Evolutionary conservation across 805 yeast species (phyloP), one percentile per base, ranked within the genome.

Genomic region (Metschnikowia borealis): DNA sequence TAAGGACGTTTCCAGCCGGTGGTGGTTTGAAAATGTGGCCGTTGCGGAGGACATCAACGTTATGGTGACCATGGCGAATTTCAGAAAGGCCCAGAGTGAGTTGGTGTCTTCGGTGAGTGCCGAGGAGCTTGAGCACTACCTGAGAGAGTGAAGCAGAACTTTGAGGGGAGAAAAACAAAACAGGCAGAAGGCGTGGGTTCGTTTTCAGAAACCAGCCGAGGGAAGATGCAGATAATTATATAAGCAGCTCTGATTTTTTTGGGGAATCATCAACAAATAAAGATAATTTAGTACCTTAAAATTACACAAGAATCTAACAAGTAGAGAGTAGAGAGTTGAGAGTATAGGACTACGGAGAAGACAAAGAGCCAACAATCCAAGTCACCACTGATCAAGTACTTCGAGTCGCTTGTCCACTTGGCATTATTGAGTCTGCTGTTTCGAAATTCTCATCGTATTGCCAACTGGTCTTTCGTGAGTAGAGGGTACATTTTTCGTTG

Each of bases 371-470:
- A 84, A 6, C 95, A 84, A 64, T 94, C 99, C 50, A 89, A 71
- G 0, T 97, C 88, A 0, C 86, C 94, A 51, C 92, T 83, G 18
- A 84, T 87, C 39, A 87, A 77, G 57, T 79, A 83, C 58, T 84
- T 82, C 50, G 87, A 84, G 57, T 86, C 90, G 7, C 71, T 71
- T 41, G 84, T 79, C 99, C 98, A 94, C 20, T 82, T 67, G 44
- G 94, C 86, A 31, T 84, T 79, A 51, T 81, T 82, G 54, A 94
- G 85, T 49, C 80, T 83, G 49, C 96, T 84, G 1, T 91, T 87
- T 65, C 94, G 97, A 82, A 89, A 92, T 0, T 96, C 85, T 99
- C 99, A 94, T 64, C 97, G 81, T 0, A 94, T 82, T 2, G 87
- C 70, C 2, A 77, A 57, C 46, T 73, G 79, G 36, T 81, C 82